Conservation (phyloP, 768 basidiomycete genomes). For the Pleurotus sapidus region DNA sequence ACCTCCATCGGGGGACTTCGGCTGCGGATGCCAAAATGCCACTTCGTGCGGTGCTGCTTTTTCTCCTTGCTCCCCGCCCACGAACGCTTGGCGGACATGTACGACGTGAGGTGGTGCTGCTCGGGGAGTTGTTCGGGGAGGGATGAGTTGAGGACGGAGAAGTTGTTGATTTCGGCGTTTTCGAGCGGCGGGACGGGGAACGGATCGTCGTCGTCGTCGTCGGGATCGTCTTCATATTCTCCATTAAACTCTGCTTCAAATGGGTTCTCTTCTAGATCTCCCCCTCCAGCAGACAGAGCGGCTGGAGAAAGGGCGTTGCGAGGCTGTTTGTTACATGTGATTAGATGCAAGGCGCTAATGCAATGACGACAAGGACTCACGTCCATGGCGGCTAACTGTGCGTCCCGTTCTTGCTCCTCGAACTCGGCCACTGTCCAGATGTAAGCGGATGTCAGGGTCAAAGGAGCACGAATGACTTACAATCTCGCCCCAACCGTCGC, state of each 20-base stretch:
- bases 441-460: neutral
- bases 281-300: slow-evolving; percentile 60
- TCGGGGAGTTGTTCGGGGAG: slow-evolving; percentile 60
- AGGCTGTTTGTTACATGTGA: slow-evolving; percentile 46
- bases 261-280: slow-evolving; percentile 70
- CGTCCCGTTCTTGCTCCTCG: slow-evolving; percentile 85
- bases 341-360: neutral
- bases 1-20: slow-evolving; percentile 97
- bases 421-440: slow-evolving; percentile 58
- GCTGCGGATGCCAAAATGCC: slow-evolving; percentile 98
- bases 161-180: slow-evolving; percentile 53
- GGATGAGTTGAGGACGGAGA: slow-evolving; percentile 88
- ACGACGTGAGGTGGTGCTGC: slow-evolving; percentile 70
- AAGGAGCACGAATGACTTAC: slow-evolving; percentile 48
- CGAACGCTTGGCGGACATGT: slow-evolving; percentile 54
- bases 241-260: slow-evolving; percentile 74
- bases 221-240: slow-evolving; percentile 60
- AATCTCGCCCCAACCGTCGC: slow-evolving; percentile 74
- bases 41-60: slow-evolving; percentile 80
- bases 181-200: slow-evolving; percentile 24
- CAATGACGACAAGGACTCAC: slow-evolving; percentile 38
- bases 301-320: slow-evolving; percentile 66
- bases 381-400: slow-evolving; percentile 75
- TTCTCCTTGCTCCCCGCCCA: slow-evolving; percentile 42
- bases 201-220: slow-evolving; percentile 30